A percentile compares a stretch with the other conserved stretches of the same genome.
phyloP scores from a whole-genome alignment of 75 land plant genomes.

The Larix kaempferi region DNA sequence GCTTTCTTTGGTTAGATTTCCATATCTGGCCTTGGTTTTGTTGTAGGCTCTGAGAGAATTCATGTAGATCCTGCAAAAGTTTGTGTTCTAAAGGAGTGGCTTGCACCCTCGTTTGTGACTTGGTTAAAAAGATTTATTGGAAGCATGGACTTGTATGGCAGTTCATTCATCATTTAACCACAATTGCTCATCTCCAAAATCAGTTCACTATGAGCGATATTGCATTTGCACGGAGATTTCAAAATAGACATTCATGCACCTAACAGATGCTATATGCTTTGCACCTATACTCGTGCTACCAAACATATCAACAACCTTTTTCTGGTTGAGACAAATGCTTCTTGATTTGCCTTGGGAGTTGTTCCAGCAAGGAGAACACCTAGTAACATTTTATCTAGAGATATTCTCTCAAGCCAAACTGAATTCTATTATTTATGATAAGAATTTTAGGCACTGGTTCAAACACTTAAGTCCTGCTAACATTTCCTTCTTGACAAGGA shows the following conservation, averaged over 20 bases:
- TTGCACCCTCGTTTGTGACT: not conserved
- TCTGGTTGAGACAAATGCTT: no score
- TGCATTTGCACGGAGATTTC: not conserved
- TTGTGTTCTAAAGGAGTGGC: not conserved
- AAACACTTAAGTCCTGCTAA: not conserved
- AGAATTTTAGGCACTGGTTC: not conserved
- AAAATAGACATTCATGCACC: not conserved
- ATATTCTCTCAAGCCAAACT: no score
- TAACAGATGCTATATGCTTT: not conserved
- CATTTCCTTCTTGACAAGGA: not conserved
- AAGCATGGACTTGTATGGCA: not conserved
- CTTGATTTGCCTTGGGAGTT: no score
- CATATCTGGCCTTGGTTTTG: not conserved
- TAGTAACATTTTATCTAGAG: no score
- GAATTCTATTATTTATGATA: no score
- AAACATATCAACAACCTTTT: not conserved
- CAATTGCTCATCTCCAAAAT: not conserved
- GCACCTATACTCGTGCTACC: not conserved
- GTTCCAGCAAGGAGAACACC: no score
- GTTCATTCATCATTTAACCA: not conserved
- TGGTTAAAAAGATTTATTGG: not conserved
- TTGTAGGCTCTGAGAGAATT: not conserved
- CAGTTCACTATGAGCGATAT: not conserved
- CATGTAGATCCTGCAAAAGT: not conserved
- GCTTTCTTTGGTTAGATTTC: not conserved